Percentiles rank a stretch among this genome's conserved stretches.
These are phyloP conservation scores for Venturia oleaginea DNA, from an alignment of 2,329 filamentous ascomycete species.

Conservation along the genomic window DNA sequence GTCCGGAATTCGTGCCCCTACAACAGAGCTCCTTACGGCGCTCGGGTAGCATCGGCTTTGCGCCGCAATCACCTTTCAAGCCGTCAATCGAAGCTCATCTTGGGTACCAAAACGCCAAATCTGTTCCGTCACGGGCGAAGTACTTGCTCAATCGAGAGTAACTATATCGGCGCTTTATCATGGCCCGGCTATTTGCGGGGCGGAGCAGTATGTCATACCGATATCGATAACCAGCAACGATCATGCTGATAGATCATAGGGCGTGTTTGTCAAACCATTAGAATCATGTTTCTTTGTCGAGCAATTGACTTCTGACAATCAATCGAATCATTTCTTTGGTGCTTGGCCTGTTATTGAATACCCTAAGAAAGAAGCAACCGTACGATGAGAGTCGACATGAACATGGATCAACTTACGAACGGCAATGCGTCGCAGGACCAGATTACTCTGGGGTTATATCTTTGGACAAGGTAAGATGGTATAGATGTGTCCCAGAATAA, in stretches of 20 bases:
- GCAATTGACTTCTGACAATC: background rate
- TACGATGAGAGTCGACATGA: background rate
- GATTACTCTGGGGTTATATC: conserved; percentile 26
- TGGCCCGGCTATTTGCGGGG: background rate
- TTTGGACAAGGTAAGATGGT: conserved; percentile 28
- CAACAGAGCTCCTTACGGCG: no score
- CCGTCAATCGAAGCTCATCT: no score
- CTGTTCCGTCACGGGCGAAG: no score
- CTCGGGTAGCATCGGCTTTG: no score
- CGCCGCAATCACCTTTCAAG: no score
- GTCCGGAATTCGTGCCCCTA: no score
- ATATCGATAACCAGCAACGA: background rate
- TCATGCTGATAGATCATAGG: background rate
- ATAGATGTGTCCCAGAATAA: background rate
- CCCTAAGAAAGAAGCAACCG: background rate
- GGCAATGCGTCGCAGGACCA: background rate
- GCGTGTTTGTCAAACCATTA: background rate
- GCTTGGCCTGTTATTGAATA: background rate
- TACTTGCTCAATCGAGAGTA: no score
- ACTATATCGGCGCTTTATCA: background rate
- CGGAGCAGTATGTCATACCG: background rate
- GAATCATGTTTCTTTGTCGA: background rate
- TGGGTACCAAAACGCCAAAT: no score
- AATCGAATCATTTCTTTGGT: background rate
- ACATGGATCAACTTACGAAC: background rate